Conservation (phyloP, 1,284 basidiomycete species). For the Rhodofomes roseus region DNA sequence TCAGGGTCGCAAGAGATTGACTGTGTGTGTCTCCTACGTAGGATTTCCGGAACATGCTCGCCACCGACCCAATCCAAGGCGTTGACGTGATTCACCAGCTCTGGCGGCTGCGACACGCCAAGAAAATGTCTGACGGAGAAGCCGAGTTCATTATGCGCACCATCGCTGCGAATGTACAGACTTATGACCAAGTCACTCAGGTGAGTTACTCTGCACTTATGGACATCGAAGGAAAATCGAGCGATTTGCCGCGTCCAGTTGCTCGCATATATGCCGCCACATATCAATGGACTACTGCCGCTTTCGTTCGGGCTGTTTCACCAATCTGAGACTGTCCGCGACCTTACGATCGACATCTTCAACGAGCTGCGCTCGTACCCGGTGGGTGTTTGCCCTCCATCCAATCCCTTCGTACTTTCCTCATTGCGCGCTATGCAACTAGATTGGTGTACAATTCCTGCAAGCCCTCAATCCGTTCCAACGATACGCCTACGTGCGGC, state of each 20-base stretch:
- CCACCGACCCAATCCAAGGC: constrained; percentile 47
- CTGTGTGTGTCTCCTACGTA: constrained; percentile 22
- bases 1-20: not conserved
- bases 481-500: constrained; percentile 79
- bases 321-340: constrained; percentile 70
- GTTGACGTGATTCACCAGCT: constrained; percentile 78
- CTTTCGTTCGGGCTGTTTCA: constrained; percentile 91
- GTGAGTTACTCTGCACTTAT: constrained; percentile 38
- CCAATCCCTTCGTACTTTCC: constrained; percentile 7
- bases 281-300: constrained; percentile 81
- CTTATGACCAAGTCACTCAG: constrained; percentile 89
- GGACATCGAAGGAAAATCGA: not conserved
- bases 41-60: constrained; percentile 50
- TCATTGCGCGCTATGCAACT: constrained; percentile 6
- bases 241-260: constrained; percentile 47
- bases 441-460: constrained; percentile 86
- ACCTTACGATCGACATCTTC: constrained; percentile 80
- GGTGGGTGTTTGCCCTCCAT: constrained; percentile 43
- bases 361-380: constrained; percentile 73
- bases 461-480: constrained; percentile 90
- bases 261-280: constrained; percentile 72
- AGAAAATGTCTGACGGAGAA: constrained; percentile 60
- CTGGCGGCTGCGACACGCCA: constrained; percentile 58
- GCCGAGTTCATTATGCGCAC: constrained; percentile 73
- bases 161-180: constrained; percentile 64